Base-by-base conservation (phyloP, 2,329 filamentous ascomycete genomes). In the Capronia epimyces region DNA sequence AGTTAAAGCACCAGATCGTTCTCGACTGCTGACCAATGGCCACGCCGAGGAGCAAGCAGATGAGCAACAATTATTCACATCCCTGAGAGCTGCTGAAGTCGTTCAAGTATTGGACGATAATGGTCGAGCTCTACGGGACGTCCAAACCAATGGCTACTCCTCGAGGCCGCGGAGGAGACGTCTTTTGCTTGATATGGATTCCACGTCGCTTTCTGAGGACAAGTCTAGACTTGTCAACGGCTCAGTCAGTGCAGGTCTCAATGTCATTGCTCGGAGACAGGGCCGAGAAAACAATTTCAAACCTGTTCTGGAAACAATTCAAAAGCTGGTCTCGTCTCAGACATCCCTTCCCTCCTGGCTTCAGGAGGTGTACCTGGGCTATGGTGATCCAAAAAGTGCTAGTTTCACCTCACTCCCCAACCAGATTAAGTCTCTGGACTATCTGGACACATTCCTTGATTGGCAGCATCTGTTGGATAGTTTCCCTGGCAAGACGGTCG, bases 241-340 rank as follows among this genome's bases (percentile, higher is more conserved):
- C 62, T 74, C 80, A 1, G 86, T 94, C 3, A 96, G 96, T 67
- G 83, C 87, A 40, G 77, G 77, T 27, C 83, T 98, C 63, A 98
- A 98, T 64, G 71, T 97, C 34, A 74, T 98, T 48, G 78, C 95
- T 45, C 84, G 93, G 51, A 80, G 93, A 60, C 84, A 82, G 65
- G 84, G 87, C 22, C 79, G 90, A 53, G 93, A 98, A 69, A 98
- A 98, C 71, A 98, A 98, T 68, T 98, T 98, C 75, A 94, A 88
- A 64, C 83, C 90, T 8, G 84, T 98, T 8, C 75, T 98, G 29
- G 87, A 96, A 62, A 95, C 90, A 1, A 94, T 98, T 64, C 87
- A 86, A 64, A 87, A 82, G 57, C 78, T 98, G 24, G 86, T 89
- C 1, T 75, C 95, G 27, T 89, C 89, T 0, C 87, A 95, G 61